A percentile compares a stretch with the other conserved stretches of the same genome.
Evolutionary conservation across 2,329 filamentous ascomycete species (phyloP).

Genomic region (Fusarium neocosmosporiellum): DNA sequence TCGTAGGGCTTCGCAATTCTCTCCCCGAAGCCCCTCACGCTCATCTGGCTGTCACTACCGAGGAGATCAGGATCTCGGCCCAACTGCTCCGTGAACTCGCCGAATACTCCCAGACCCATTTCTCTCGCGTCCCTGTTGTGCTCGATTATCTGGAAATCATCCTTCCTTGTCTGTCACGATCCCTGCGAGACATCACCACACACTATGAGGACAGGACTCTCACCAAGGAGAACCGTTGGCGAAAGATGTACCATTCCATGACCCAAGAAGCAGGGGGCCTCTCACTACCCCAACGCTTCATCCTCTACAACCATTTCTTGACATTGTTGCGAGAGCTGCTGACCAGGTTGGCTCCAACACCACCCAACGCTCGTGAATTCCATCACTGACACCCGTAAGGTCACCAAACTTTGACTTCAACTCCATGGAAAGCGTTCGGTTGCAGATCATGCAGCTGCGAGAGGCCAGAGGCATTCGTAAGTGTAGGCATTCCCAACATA

Average conservation of each 20-base stretch:
- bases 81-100: constrained; percentile 64
- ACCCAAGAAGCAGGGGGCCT: constrained; percentile 63
- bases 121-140: constrained; percentile 61
- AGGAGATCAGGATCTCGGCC: constrained; percentile 58
- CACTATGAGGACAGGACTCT: constrained; percentile 63
- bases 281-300: constrained; percentile 63
- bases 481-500: constrained; percentile 34
- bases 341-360: constrained; percentile 55
- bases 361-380: not conserved
- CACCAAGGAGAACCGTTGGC: constrained; percentile 64
- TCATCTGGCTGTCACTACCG: constrained; percentile 60
- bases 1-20: constrained; percentile 61
- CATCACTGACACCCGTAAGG: constrained; percentile 40
- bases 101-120: constrained; percentile 64
- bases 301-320: constrained; percentile 67
- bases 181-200: constrained; percentile 63
- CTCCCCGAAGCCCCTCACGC: constrained; percentile 58
- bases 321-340: constrained; percentile 61
- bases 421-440: constrained; percentile 60
- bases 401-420: constrained; percentile 67
- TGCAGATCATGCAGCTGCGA: constrained; percentile 63
- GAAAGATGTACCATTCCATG: constrained; percentile 68
- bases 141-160: constrained; percentile 67
- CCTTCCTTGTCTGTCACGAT: constrained; percentile 65
- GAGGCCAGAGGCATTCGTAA: constrained; percentile 64